Evolutionary conservation across 129 eudicot genomes (phyloP).

Genomic region (Pseudognaphalium luteoalbum): DNA sequence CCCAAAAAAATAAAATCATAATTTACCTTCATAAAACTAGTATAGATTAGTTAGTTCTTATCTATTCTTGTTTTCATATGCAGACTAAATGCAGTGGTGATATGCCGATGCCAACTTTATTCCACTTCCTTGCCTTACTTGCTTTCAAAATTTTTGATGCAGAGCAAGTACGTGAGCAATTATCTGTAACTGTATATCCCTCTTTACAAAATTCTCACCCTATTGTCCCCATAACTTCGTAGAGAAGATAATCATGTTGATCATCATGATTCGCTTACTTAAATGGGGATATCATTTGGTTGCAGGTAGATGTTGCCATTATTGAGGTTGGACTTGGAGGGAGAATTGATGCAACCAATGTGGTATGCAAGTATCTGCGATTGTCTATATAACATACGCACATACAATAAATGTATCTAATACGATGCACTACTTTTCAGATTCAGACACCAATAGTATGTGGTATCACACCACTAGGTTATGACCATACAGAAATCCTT

Average conservation of each 20-base stretch:
- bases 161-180: constrained; percentile 59
- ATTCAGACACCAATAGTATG: constrained; percentile 83
- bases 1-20: too few relatives aligned
- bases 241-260: constrained; percentile 1
- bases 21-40: neutral
- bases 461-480: constrained; percentile 95
- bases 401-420: neutral
- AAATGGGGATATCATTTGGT: constrained; percentile 7
- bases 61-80: constrained; percentile 25
- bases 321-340: constrained; percentile 98
- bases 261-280: neutral
- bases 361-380: constrained; percentile 50
- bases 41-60: constrained; percentile 13
- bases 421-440: constrained; percentile 44
- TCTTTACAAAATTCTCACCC: neutral
- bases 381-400: neutral
- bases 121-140: constrained; percentile 88
- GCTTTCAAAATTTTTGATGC: constrained; percentile 85
- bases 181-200: neutral
- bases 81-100: constrained; percentile 71
- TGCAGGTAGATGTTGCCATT: constrained; percentile 92
- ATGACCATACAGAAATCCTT: constrained; percentile 96
- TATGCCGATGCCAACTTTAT: constrained; percentile 89
- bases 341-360: constrained; percentile 88
- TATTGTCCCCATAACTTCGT: neutral